These are phyloP conservation scores for Fusarium pininemorale DNA, from an alignment of 2,329 filamentous ascomycete genomes.

Conservation along the genomic window DNA sequence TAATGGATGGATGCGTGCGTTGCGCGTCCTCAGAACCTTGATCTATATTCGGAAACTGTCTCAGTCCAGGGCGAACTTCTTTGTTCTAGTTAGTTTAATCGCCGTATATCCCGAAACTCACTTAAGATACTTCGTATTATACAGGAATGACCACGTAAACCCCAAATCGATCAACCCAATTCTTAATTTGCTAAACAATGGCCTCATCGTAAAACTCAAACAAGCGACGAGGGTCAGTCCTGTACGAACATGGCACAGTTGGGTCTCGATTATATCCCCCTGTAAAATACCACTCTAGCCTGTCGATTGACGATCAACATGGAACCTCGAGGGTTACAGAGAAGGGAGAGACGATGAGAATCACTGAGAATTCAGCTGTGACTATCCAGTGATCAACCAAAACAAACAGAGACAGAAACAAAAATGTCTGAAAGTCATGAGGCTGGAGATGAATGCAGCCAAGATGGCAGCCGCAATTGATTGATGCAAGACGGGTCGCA, in stretches of 20 bases:
- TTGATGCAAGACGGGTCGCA: background rate
- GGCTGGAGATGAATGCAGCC: background rate
- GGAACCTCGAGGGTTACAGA: background rate
- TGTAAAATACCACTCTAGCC: constrained; percentile 1
- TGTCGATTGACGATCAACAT: constrained; percentile 31
- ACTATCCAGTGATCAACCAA: constrained; percentile 2
- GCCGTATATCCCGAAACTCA: background rate
- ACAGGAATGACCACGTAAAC: background rate
- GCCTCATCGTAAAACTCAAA: constrained; percentile 20
- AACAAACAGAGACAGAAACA: background rate
- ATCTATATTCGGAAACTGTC: constrained; percentile 30
- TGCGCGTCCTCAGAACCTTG: constrained; percentile 22
- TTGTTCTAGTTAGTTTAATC: background rate
- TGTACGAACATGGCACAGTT: constrained; percentile 18
- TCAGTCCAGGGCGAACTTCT: background rate
- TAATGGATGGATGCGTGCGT: constrained; percentile 26
- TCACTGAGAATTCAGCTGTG: background rate
- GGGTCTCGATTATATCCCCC: constrained; percentile 2
- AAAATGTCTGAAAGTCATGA: constrained; percentile 4
- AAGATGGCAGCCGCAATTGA: background rate
- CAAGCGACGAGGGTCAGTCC: background rate
- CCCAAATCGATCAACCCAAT: background rate
- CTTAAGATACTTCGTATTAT: background rate
- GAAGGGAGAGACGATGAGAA: background rate
- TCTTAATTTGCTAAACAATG: constrained; percentile 7